Percentiles rank a stretch among this genome's conserved stretches.
Conservation (phyloP, 1,284 basidiomycete species). For the Apiotrichum gamsii region DNA sequence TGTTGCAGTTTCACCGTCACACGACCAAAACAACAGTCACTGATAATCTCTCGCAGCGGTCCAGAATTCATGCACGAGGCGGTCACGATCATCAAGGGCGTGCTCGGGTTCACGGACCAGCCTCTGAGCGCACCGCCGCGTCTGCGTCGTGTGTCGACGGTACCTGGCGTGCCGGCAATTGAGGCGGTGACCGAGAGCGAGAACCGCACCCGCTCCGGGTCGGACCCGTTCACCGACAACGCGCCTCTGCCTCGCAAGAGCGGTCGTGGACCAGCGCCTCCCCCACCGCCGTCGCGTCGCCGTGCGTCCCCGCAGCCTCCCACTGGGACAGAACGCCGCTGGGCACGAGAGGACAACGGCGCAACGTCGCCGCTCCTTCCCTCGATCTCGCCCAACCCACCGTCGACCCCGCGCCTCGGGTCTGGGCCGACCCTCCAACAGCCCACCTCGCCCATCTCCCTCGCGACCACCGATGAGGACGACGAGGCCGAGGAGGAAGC, state of each 20-base stretch:
- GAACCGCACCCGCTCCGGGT: conserved; percentile 8
- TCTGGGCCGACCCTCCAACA: background rate
- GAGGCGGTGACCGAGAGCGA: background rate
- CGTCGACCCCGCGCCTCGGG: conserved; percentile 1
- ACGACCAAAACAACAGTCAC: background rate
- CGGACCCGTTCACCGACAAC: conserved; percentile 39
- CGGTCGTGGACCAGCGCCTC: conserved; percentile 28
- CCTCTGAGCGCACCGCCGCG: conserved; percentile 32
- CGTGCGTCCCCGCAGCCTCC: background rate
- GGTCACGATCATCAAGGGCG: conserved; percentile 38
- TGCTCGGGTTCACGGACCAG: conserved; percentile 40
- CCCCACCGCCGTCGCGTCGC: conserved; percentile 25
- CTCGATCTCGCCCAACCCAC: background rate
- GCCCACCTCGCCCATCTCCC: conserved; percentile 4
- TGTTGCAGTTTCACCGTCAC: background rate
- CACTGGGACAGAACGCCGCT: too few species aligned
- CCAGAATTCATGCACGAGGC: conserved; percentile 45
- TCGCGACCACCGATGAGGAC: conserved; percentile 12
- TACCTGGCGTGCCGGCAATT: too few species aligned
- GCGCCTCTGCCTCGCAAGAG: conserved; percentile 10
- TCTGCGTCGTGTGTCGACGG: conserved; percentile 17
- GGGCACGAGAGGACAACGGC: background rate
- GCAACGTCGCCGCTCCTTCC: background rate
- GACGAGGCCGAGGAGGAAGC: conserved; percentile 34
- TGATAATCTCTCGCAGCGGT: conserved; percentile 24